phyloP scores from a whole-genome alignment of 2,329 filamentous ascomycete species.

The Fusarium abutilonis region DNA sequence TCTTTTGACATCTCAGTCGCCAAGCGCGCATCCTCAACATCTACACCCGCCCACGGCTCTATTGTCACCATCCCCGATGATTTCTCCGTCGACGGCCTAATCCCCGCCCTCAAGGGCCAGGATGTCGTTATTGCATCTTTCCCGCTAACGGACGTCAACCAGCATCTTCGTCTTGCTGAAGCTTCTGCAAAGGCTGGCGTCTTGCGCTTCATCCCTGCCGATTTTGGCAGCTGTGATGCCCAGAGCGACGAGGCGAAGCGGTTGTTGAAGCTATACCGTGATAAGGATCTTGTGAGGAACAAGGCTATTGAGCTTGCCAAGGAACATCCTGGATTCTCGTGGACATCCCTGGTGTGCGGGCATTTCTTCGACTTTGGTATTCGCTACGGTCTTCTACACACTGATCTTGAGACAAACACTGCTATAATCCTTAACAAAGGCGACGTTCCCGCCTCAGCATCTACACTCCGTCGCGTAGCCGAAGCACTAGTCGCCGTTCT shows the following conservation, averaged over 20 bases:
- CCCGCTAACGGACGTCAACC: constrained; percentile 56
- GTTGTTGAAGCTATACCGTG: constrained; percentile 49
- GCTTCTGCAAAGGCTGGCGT: constrained; percentile 69
- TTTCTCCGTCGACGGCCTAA: constrained; percentile 52
- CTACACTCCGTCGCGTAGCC: constrained; percentile 60
- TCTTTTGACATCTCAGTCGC: constrained; percentile 64
- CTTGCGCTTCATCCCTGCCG: constrained; percentile 68
- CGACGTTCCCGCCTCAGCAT: constrained; percentile 57
- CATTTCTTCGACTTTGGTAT: constrained; percentile 63
- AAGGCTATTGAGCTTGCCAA: constrained; percentile 47
- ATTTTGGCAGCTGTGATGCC: constrained; percentile 59
- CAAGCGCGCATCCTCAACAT: constrained; percentile 55
- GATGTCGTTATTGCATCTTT: constrained; percentile 64
- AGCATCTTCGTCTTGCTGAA: constrained; percentile 61
- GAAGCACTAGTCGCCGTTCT: constrained; percentile 62
- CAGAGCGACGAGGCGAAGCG: constrained; percentile 49
- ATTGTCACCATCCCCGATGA: constrained; percentile 45
- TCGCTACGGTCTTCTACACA: constrained; percentile 49
- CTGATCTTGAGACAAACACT: constrained; percentile 56
- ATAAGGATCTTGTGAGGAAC: constrained; percentile 49
- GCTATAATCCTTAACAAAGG: constrained; percentile 64
- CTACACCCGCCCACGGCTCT: constrained; percentile 39
- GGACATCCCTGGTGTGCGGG: constrained; percentile 58
- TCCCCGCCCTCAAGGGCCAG: constrained; percentile 60
- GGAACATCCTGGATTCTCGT: constrained; percentile 58